phyloP scores from a whole-genome alignment of 2,329 filamentous ascomycete species.

The Neoascochyta sp. region DNA sequence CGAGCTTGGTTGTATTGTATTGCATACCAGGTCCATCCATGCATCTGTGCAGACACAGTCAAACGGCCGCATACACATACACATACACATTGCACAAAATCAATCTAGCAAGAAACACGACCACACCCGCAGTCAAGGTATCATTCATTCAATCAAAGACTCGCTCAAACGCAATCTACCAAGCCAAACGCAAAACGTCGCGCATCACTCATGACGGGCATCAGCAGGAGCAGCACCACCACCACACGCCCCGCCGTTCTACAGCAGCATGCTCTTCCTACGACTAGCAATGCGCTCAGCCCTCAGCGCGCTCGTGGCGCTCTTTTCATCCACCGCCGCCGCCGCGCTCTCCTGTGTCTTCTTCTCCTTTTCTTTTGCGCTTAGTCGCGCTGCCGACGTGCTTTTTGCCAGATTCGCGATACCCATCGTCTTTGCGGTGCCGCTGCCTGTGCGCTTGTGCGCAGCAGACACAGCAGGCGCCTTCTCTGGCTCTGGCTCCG shows the following conservation, averaged over 20 bases:
- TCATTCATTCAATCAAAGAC: no score
- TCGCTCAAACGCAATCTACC: not conserved
- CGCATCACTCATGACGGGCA: not conserved
- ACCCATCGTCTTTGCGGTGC: conserved; percentile 13
- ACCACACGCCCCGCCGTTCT: no score
- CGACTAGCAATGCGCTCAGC: conserved; percentile 39
- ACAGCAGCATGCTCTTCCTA: conserved; percentile 44
- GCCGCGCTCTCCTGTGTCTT: conserved; percentile 9
- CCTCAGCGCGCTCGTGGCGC: conserved; percentile 20
- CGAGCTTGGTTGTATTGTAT: no score
- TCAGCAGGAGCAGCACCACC: no score
- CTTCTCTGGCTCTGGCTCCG: conserved; percentile 10
- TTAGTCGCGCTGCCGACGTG: conserved; percentile 11
- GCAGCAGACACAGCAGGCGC: conserved; percentile 16
- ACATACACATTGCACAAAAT: no score
- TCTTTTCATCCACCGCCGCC: conserved; percentile 6
- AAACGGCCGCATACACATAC: no score
- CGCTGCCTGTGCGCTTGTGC: conserved; percentile 28
- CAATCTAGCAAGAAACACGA: not conserved
- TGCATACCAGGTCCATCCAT: no score
- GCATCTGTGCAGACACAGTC: not conserved
- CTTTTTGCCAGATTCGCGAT: conserved; percentile 15
- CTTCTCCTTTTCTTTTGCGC: conserved; percentile 18
- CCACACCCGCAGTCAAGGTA: conserved; percentile 3
- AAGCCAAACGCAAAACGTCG: not conserved